phyloP scores from a whole-genome alignment of 2,329 filamentous ascomycete species.

The Trichoderma polysporum region DNA sequence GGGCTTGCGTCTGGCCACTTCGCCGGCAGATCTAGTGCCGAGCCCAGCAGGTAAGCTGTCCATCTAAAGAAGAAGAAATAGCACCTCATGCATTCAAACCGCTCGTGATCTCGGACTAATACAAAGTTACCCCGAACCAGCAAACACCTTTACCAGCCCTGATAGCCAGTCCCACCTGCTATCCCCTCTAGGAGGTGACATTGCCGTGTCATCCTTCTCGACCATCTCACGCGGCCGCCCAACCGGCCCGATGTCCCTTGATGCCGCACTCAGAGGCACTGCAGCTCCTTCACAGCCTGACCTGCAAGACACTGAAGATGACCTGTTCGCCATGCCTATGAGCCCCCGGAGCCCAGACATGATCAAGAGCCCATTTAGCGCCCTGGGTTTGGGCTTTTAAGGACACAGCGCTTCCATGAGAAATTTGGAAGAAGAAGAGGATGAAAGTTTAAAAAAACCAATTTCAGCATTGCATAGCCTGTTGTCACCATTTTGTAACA shows the following conservation, averaged over 20 bases:
- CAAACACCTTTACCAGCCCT: constrained; percentile 37
- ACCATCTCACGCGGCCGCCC: constrained; percentile 30
- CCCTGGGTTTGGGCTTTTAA: constrained; percentile 36
- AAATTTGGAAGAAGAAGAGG: background rate
- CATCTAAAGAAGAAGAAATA: background rate
- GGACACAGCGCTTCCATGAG: background rate
- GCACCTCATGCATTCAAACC: background rate
- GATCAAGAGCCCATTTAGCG: constrained; percentile 76
- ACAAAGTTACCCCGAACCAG: constrained; percentile 24
- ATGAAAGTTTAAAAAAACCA: background rate
- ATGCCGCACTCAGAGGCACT: constrained; percentile 33
- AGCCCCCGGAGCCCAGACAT: constrained; percentile 85
- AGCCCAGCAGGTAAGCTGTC: constrained; percentile 48
- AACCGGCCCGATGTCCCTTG: constrained; percentile 34
- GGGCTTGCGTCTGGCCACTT: constrained; percentile 75
- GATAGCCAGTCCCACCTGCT: constrained; percentile 37
- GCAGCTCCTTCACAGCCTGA: constrained; percentile 24
- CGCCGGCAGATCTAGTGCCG: constrained; percentile 60
- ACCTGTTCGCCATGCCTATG: constrained; percentile 82
- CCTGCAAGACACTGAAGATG: constrained; percentile 58
- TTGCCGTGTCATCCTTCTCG: constrained; percentile 39
- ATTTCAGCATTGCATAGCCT: constrained; percentile 16
- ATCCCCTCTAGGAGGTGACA: constrained; percentile 34
- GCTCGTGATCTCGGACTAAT: constrained; percentile 7
- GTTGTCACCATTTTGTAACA: constrained; percentile 19